Evolutionary conservation across 305 asterid species (phyloP), one percentile per base, ranked within the genome.

Genomic region (Fraxinus greggii): DNA sequence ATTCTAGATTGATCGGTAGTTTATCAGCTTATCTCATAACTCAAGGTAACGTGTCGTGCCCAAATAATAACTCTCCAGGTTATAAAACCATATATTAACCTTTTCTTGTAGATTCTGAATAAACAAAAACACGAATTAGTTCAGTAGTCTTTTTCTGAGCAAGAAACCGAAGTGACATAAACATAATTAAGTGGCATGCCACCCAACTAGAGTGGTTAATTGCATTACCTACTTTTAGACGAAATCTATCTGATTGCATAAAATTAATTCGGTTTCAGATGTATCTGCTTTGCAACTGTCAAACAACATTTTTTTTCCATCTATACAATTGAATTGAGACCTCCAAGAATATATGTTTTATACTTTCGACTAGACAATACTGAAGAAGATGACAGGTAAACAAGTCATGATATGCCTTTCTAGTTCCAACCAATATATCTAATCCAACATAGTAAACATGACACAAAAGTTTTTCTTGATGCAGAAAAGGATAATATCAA

Each of bases 1-100:
- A 36, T 83, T 81, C 72, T 79, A 63, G 84, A 81, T 63, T 61
- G 15, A 56, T 32, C 10, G 89, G 86, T 84, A 82, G 89, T 81
- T 86, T 63, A 84, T 81, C 84, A 2, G 84, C 73, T 78, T 17
- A 56, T 75, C 73, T 65, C 35, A 65, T 10, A 26, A 26, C 15
- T 65, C 4, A 26, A 10, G 73, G 35, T 26, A 26, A 10, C 73
- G 73, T 65, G 33, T 35, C 19, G 73, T 65, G 33, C 73, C 19
- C 35, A 26, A 63, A 24, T 63, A 23, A 23, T 2, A 65, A 28
- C 73, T 26, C 15, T 26, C 6, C n/a, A 0, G n/a, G 10, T 26
- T 26, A 65, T 26, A 65, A 9, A 26, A 26, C 73, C 17, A 24
- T 63, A 63, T 24, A 59, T 24, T 63, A 23, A 9, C n/a, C 35